Conservation (phyloP, 225 moss, liverwort and hornwort genomes). For the Sphagnum contortum region DNA sequence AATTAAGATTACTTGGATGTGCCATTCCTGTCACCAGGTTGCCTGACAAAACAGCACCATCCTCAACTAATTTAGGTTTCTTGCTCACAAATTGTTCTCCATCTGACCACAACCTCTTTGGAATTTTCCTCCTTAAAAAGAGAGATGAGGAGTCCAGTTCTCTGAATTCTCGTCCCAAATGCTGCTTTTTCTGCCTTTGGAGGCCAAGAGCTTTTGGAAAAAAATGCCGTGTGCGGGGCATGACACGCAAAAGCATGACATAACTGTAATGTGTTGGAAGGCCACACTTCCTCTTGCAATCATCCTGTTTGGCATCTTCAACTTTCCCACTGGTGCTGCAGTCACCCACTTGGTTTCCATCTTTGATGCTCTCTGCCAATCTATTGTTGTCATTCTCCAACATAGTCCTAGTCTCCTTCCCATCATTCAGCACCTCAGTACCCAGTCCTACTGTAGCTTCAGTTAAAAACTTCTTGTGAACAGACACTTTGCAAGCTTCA, state of each 20-base stretch:
- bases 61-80: conserved; percentile 1
- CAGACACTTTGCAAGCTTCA: no score
- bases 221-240: conserved; percentile 84
- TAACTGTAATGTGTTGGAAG: conserved; percentile 45
- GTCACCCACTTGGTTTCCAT: conserved; percentile 18
- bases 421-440: neutral
- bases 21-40: conserved; percentile 7
- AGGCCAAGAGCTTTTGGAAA: conserved; percentile 57
- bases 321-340: conserved; percentile 57
- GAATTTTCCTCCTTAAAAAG: neutral
- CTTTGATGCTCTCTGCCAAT: conserved; percentile 13
- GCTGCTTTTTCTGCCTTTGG: conserved; percentile 42
- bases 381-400: no score
- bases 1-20: no score
- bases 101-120: neutral
- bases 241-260: conserved; percentile 61
- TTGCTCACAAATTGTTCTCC: no score
- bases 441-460: conserved; percentile 6
- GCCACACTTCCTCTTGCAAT: conserved; percentile 53
- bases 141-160: neutral
- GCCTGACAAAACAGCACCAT: conserved; percentile 6
- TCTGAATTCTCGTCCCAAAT: conserved; percentile 7
- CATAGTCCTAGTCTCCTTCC: neutral
- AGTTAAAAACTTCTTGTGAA: conserved; percentile 4
- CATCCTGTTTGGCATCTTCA: conserved; percentile 36